phyloP scores from a whole-genome alignment of 768 basidiomycete species.

The Naematelia encephala region DNA sequence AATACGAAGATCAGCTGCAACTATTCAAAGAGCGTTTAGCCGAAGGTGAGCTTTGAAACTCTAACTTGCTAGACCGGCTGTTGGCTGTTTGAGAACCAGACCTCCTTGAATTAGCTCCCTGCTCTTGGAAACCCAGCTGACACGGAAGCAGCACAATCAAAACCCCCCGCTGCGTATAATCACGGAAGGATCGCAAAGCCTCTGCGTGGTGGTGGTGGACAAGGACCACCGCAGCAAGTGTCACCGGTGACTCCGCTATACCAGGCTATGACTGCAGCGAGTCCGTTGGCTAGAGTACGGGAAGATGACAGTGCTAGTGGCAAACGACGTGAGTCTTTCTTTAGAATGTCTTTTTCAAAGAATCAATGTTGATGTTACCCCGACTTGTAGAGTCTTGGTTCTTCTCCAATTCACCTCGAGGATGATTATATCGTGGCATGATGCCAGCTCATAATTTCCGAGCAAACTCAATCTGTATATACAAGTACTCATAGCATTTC shows the following conservation, averaged over 20 bases:
- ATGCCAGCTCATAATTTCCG: no score
- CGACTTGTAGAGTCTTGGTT: constrained; percentile 35
- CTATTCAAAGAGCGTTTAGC: constrained; percentile 87
- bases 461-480: no score
- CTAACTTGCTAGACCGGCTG: background rate
- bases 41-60: constrained; percentile 61
- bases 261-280: constrained; percentile 28
- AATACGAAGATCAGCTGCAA: constrained; percentile 89
- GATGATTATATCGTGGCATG: no score
- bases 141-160: constrained; percentile 64
- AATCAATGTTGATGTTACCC: constrained; percentile 8
- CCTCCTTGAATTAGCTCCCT: background rate
- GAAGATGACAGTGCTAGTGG: constrained; percentile 30
- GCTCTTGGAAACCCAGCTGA: constrained; percentile 9
- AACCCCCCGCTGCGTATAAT: constrained; percentile 63
- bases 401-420: constrained; percentile 24
- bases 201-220: constrained; percentile 75
- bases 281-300: constrained; percentile 39
- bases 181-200: constrained; percentile 98
- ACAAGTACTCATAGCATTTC: no score
- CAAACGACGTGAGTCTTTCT: constrained; percentile 38
- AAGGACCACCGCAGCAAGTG: background rate
- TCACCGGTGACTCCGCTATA: constrained; percentile 12
- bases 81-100: background rate
- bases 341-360: no score